These are phyloP conservation scores for Aspergillus piperis DNA, from an alignment of 2,329 filamentous ascomycete genomes.

Conservation along the genomic window DNA sequence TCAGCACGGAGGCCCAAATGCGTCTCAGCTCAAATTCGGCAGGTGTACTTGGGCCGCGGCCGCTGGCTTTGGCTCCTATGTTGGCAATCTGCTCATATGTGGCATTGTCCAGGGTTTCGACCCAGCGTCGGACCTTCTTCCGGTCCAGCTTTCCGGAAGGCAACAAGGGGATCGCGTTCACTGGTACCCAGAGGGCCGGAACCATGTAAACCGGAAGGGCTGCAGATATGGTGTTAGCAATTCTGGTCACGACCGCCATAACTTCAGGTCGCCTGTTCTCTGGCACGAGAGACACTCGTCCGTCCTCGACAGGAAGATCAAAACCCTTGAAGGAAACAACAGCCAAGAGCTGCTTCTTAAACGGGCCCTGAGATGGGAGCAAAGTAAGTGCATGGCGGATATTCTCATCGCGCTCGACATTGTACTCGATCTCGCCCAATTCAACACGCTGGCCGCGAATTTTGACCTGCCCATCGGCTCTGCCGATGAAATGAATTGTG, in stretches of 20 bases:
- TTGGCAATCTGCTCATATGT: constrained; percentile 9
- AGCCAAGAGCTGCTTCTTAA: background rate
- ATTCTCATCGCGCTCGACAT: constrained; percentile 6
- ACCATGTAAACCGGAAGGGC: constrained; percentile 14
- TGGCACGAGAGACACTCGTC: background rate
- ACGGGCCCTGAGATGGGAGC: constrained; percentile 3
- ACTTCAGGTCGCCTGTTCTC: background rate
- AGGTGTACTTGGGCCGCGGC: constrained; percentile 3
- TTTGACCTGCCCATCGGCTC: constrained; percentile 19
- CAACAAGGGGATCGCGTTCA: constrained; percentile 8
- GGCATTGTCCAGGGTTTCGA: constrained; percentile 2
- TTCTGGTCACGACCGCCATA: background rate
- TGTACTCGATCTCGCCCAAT: constrained; percentile 18
- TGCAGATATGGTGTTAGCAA: constrained; percentile 2
- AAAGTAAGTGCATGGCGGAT: constrained; percentile 10
- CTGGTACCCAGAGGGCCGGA: constrained; percentile 13
- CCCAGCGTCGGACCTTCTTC: constrained; percentile 11
- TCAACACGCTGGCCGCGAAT: constrained; percentile 20
- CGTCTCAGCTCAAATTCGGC: constrained; percentile 9
- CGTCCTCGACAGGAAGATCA: background rate
- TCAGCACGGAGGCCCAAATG: constrained; percentile 35
- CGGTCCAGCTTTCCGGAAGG: constrained; percentile 13
- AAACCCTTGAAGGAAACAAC: constrained; percentile 2
- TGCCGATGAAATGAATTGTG: constrained; percentile 14
- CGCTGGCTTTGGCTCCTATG: background rate